Percentiles rank a stretch among this genome's conserved stretches.
Conservation (phyloP, 1,284 basidiomycete species). For the Singerocomus inundabilis region DNA sequence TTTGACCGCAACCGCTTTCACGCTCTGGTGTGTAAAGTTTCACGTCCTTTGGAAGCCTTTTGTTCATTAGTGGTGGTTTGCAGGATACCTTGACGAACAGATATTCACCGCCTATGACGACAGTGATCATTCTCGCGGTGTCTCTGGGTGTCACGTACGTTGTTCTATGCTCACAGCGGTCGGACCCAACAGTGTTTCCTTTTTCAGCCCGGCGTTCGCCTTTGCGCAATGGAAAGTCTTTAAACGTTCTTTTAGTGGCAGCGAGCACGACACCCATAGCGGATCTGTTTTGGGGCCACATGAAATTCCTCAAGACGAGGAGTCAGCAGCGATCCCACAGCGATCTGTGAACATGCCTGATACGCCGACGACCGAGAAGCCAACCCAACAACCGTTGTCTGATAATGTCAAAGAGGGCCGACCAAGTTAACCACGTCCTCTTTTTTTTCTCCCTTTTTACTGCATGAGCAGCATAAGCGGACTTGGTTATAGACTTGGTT, state of each 20-base stretch:
- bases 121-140: slow-evolving; percentile 45
- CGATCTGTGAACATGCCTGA: slow-evolving; percentile 14
- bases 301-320: slow-evolving; percentile 23
- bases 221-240: slow-evolving; percentile 33
- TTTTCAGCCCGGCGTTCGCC: slow-evolving; percentile 30
- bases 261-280: slow-evolving; percentile 14
- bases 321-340: slow-evolving; percentile 12
- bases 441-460: neutral
- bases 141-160: slow-evolving; percentile 46
- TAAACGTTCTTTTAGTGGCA: slow-evolving; percentile 21
- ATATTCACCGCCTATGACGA: slow-evolving; percentile 46
- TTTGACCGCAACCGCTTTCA: slow-evolving; percentile 62
- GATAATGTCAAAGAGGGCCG: slow-evolving; percentile 6
- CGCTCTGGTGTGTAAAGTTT: slow-evolving; percentile 43
- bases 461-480: neutral
- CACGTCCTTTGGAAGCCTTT: neutral
- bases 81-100: slow-evolving; percentile 47
- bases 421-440: slow-evolving; percentile 6
- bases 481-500: slow-evolving; percentile 6
- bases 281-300: slow-evolving; percentile 27
- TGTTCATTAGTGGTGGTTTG: slow-evolving; percentile 3
- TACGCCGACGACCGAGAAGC: slow-evolving; percentile 23
- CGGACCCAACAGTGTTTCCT: neutral
- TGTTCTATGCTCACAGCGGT: too few species aligned
- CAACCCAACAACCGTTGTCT: slow-evolving; percentile 1